Evolutionary conservation across 257 asterid species (phyloP).

Genomic region (Solanum acaule): DNA sequence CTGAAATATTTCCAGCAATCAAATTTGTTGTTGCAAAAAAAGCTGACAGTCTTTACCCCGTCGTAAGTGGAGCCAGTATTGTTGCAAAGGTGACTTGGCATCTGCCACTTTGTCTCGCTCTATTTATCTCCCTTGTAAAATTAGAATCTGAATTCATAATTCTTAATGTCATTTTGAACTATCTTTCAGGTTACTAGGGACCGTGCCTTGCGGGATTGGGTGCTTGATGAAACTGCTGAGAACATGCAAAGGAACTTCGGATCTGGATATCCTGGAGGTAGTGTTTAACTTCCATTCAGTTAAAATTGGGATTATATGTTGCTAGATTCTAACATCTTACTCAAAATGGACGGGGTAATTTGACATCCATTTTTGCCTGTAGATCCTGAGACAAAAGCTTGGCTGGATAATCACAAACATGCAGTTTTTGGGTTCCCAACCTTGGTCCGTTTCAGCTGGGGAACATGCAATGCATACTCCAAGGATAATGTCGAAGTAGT

Average conservation of each 20-base stretch:
- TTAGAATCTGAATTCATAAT: background rate
- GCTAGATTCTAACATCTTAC: background rate
- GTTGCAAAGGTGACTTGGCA: constrained; percentile 76
- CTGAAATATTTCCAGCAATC: constrained; percentile 66
- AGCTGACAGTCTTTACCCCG: constrained; percentile 97
- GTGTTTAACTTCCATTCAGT: constrained; percentile 1
- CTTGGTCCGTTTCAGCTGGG: constrained; percentile 98
- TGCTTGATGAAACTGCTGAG: constrained; percentile 69
- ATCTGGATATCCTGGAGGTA: constrained; percentile 98
- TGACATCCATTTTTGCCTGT: background rate
- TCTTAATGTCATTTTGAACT: background rate
- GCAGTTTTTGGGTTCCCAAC: constrained; percentile 83
- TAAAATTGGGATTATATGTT: background rate
- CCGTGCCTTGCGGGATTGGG: constrained; percentile 78
- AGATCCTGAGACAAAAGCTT: constrained; percentile 92
- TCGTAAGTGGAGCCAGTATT: constrained; percentile 98
- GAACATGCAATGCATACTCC: constrained; percentile 71
- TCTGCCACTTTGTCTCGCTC: background rate
- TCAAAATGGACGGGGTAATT: background rate
- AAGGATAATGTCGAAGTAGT: constrained; percentile 60
- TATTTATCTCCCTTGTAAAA: background rate
- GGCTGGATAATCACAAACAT: constrained; percentile 85
- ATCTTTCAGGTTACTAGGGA: constrained; percentile 81
- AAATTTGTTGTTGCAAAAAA: constrained; percentile 91
- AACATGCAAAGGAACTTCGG: constrained; percentile 67